Conservation (phyloP, 78 protist genomes). For the Ministeria vibrans region DNA sequence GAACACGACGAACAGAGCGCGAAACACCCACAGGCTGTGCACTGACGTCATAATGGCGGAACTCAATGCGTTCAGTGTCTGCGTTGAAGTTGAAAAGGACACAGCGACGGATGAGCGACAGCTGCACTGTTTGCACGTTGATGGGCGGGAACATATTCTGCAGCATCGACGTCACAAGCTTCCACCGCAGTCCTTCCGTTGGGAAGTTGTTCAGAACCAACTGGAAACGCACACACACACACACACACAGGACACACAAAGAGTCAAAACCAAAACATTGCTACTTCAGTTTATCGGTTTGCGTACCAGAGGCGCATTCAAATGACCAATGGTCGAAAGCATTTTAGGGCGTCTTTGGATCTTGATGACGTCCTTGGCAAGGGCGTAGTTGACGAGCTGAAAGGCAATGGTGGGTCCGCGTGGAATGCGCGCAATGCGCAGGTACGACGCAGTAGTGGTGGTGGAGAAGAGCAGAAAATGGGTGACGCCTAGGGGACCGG, state of each 20-base stretch:
- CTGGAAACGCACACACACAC: not conserved
- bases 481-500: slow-evolving; percentile 61
- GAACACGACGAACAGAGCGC: slow-evolving; percentile 45
- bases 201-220: slow-evolving; percentile 67
- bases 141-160: slow-evolving; percentile 81
- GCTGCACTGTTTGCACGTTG: slow-evolving; percentile 49
- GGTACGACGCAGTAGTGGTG: slow-evolving; percentile 41
- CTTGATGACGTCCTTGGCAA: slow-evolving; percentile 33
- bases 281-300: too few relatives aligned
- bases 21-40: slow-evolving; percentile 47
- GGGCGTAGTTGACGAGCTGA: slow-evolving; percentile 36
- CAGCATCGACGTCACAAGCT: slow-evolving; percentile 54
- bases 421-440: slow-evolving; percentile 55
- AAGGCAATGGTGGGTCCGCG: slow-evolving; percentile 77
- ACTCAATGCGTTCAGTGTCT: slow-evolving; percentile 37
- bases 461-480: slow-evolving; percentile 54
- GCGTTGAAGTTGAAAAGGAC: slow-evolving; percentile 43
- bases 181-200: slow-evolving; percentile 37
- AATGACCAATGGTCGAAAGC: not conserved
- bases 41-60: slow-evolving; percentile 53
- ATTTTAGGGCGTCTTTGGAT: slow-evolving; percentile 10
- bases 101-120: not conserved
- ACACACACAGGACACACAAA: not conserved
- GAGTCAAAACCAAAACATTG: too few relatives aligned
- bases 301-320: too few relatives aligned